Evolutionary conservation across 192 early-diverging fungal species (phyloP).

Genomic region (Diversispora epigaea): DNA sequence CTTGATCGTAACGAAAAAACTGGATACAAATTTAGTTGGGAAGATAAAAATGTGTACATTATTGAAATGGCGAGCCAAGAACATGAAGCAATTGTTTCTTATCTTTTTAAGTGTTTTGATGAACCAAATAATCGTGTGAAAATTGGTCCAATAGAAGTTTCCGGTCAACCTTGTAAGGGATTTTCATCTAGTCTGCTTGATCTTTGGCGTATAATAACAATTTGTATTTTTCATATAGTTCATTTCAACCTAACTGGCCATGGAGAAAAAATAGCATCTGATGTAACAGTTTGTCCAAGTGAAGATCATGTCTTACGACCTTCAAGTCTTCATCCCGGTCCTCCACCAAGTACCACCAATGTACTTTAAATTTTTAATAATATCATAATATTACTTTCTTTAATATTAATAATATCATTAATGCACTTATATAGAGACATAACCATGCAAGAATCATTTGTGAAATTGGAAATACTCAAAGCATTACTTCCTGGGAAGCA

Average conservation of each 20-base stretch:
- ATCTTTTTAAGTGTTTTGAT: neutral
- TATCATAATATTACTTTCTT: constrained; percentile 17
- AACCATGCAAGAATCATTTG: constrained; percentile 2
- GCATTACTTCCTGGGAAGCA: neutral
- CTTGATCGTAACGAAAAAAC: constrained; percentile 15
- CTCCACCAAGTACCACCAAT: neutral
- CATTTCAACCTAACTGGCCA: neutral
- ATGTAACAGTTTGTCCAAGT: neutral
- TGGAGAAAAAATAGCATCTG: constrained; percentile 6
- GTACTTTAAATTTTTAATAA: constrained; percentile 1
- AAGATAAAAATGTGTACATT: constrained; percentile 14
- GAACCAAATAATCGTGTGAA: neutral
- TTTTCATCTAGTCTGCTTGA: constrained; percentile 15
- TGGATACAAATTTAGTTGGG: constrained; percentile 9
- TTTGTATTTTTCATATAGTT: constrained; percentile 8
- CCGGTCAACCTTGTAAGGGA: constrained; percentile 26
- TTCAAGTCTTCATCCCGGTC: neutral
- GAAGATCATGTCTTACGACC: neutral
- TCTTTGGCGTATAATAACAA: constrained; percentile 7
- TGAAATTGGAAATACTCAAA: constrained; percentile 15
- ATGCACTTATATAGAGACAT: constrained; percentile 8
- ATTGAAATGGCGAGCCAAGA: constrained; percentile 13
- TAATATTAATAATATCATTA: neutral
- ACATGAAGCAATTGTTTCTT: constrained; percentile 4
- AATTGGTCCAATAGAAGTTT: constrained; percentile 1